Percentiles rank a stretch among this genome's conserved stretches.
These are phyloP conservation scores for Noccaea caerulescens DNA, from an alignment of 345 rosid species.

Conservation along the genomic window DNA sequence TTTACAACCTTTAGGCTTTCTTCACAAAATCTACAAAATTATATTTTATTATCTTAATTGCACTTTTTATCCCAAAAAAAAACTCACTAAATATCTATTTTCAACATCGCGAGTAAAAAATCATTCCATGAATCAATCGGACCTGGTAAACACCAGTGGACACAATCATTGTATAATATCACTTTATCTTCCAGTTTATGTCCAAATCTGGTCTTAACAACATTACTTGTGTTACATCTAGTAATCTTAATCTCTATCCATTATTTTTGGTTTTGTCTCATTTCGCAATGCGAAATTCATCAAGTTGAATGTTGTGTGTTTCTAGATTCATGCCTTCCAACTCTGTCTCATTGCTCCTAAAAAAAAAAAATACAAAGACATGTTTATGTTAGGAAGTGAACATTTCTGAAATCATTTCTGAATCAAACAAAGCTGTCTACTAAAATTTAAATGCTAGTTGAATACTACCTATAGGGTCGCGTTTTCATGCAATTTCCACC, in stretches of 20 bases:
- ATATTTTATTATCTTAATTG: background rate
- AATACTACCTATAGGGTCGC: constrained; percentile 49
- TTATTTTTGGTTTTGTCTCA: constrained; percentile 42
- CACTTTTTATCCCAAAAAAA: too few species aligned
- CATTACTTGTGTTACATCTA: constrained; percentile 61
- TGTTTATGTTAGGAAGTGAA: constrained; percentile 8
- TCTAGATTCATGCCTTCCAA: constrained; percentile 61
- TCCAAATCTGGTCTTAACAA: constrained; percentile 69
- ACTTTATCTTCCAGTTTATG: constrained; percentile 69
- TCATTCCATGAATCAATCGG: constrained; percentile 83
- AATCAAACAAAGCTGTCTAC: constrained; percentile 12
- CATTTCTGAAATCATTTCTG: too few species aligned
- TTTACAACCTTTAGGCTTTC: too few species aligned
- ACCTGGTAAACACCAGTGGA: constrained; percentile 93
- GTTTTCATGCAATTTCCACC: constrained; percentile 77
- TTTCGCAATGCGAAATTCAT: constrained; percentile 61
- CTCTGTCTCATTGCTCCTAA: constrained; percentile 46
- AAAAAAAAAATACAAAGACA: background rate
- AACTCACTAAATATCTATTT: constrained; percentile 43
- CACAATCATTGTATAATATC: constrained; percentile 74
- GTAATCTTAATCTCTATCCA: constrained; percentile 43
- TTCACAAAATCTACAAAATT: too few species aligned
- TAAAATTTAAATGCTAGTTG: constrained; percentile 36
- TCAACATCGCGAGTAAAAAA: constrained; percentile 74
- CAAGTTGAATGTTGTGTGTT: constrained; percentile 64